Base-by-base conservation (phyloP, 2,329 filamentous ascomycete species). In the Botrytis sinoallii region DNA sequence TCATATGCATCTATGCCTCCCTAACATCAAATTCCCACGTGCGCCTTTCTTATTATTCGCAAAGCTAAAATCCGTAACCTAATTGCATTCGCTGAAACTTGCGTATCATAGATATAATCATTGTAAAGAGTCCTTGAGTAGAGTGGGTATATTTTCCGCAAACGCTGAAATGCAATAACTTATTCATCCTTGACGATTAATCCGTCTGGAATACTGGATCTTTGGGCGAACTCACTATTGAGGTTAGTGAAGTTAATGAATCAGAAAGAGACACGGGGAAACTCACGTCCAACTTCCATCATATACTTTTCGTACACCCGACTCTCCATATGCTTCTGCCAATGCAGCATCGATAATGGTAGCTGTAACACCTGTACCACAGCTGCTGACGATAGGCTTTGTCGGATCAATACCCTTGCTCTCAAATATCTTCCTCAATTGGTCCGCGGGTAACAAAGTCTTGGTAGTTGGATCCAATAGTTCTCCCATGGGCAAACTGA, bases 201-300 rank as follows among this genome's bases (percentile, higher is more conserved):
- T 73, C 87, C 87, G 59, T 92, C 90, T 3, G 86, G 85, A 38
- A 88, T 85, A 74, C 85, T 85, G 59, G 91, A 89, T 73, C 90
- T 85, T 79, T 92, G 90, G 55, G 90, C 90, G 89, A 90, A 92
- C 83, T 90, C 89, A 38, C 89, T 91, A 73, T 48, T 70, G 70
- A 48, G 59, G 73, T 77, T 71, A 78, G 74, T 71, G 6, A 29
- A 3, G 4, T 32, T 4, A 6, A 52, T 20, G 16, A 38, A 70
- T 38, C 1, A 16, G 32, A 1, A 38, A 22, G 32, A 63, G 32
- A 44, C 9, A 40, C 14, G n/a, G 38, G 29, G 25, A 18, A 55
- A 91, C 93, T 90, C 86, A 97, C 88, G 96, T 98, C 96, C 96
- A 99, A 83, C 95, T 97, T 66, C 96, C 96, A 82, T 99, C 96